Base-by-base conservation (phyloP, 2,329 filamentous ascomycete genomes). In the Xylaria sp. region DNA sequence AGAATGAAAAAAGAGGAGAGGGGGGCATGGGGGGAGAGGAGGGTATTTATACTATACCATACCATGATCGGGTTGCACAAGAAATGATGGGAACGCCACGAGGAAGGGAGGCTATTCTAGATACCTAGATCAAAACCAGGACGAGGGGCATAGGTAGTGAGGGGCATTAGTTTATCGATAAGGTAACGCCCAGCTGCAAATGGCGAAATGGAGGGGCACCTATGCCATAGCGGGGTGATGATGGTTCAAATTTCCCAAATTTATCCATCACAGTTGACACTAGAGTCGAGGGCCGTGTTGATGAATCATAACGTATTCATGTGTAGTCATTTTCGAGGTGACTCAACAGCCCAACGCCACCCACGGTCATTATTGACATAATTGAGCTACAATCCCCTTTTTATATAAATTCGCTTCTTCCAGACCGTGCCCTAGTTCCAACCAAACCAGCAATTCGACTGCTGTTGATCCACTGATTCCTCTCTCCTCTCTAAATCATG, bases 401-500 rank as follows among this genome's bases (percentile, higher is more conserved):
- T 9, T 9, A 11, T 13, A 31, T 46, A 59, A 28, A 17, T 49
- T 7, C 17, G 4, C 13, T 59, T 33, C 40, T 28, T n/a, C 15
- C n/a, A 49, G 13, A 46, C 23, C 46, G 46, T 23, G 20, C 9
- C 28, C 28, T 31, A n/a, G 48, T 51, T 31, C 26, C 13, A 17
- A 31, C 26, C 26, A 28, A 31, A n/a, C 26, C 5, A 31, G 3
- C n/a, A 1, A 57, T 15, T 13, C 38, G 7, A 31, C 33, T 33
- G 5, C 33, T 10, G 33, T 33, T 33, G 33, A 33, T 7, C 17
- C 23, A 28, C 31, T 9, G n/a, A 17, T 44, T n/a, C 17, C 31
- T 28, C 26, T 28, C 28, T 28, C 28, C 28, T 17, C 6, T 51
- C 23, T 48, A 17, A n/a, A 66, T 42, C 6, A 76, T 76, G 74